Evolutionary conservation across 2,329 filamentous ascomycete species (phyloP), one percentile per base, ranked within the genome.

Genomic region (Botrytis fabae): DNA sequence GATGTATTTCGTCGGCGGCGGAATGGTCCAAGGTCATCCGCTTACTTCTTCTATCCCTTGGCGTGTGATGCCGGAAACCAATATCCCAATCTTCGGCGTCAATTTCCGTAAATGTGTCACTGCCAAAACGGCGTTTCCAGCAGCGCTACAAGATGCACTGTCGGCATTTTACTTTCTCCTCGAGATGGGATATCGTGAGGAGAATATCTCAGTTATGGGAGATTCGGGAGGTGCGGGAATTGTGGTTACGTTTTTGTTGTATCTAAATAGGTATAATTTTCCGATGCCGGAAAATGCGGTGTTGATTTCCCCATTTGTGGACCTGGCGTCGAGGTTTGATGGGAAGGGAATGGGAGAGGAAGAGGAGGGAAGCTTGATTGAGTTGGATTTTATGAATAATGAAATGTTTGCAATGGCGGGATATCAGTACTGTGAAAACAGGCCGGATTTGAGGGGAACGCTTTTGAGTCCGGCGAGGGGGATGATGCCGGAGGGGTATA

Each of bases 311-410:
- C 63, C 63, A n/a, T 63, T 70, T 42, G 42, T 61, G 18, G 48
- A 44, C n/a, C 16, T 70, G 28, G 16, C 20, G 20, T 61, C 42
- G 7, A 70, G 38, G 9, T 46, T 62, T 62, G 40, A 46, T 35
- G 42, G 66, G 28, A 32, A n/a, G 51, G 40, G n/a, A 2, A 1
- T 35, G 10, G 68, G 59, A 16, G 38, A 25, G n/a, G 40, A 38
- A 62, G 32, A 66, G 2, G 64, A 66, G 16, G 10, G 22, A 20
- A 54, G 3, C 7, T 20, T 66, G 4, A 40, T 66, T 2, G 7
- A 66, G 32, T 40, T 66, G 46, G 64, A 54, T 54, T 66, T 51
- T n/a, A 66, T 66, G 46, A 66, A 66, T 40, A 40, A 28, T 40
- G 32, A 20, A 51, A 66, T 66, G 46, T 4, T 38, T 3, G 32